Evolutionary conservation across 169 alveolate genomes (phyloP).

Genomic region (Besnoitia besnoiti): DNA sequence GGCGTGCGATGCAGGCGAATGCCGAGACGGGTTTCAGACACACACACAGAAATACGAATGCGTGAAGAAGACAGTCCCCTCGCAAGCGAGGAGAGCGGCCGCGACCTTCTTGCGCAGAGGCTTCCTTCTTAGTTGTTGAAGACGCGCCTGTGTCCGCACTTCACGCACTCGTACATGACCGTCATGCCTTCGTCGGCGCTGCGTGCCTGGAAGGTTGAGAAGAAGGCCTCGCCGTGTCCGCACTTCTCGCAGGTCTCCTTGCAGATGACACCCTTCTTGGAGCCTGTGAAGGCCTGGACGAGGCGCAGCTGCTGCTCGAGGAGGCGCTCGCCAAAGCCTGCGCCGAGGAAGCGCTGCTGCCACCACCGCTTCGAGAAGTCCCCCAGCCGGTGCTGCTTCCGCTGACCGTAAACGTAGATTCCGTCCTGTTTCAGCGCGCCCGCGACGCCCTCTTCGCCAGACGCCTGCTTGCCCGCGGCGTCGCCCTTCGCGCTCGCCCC

Average conservation of each 20-base stretch:
- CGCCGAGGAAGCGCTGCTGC: slow-evolving; percentile 65
- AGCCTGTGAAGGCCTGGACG: slow-evolving; percentile 68
- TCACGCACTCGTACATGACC: slow-evolving; percentile 78
- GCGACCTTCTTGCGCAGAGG: too few relatives aligned
- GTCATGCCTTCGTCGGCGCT: slow-evolving; percentile 81
- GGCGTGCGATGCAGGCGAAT: too few relatives aligned
- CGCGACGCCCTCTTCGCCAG: neutral
- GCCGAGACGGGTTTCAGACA: too few relatives aligned
- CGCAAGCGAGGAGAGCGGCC: too few relatives aligned
- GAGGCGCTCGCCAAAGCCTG: slow-evolving; percentile 33
- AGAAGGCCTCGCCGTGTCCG: slow-evolving; percentile 78
- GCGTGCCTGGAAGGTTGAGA: slow-evolving; percentile 77
- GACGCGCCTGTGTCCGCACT: slow-evolving; percentile 73
- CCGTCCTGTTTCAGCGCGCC: neutral
- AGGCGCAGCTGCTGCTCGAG: slow-evolving; percentile 67
- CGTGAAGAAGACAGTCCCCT: too few relatives aligned
- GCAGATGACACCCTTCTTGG: slow-evolving; percentile 67
- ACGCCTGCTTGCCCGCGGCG: neutral
- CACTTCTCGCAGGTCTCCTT: slow-evolving; percentile 75
- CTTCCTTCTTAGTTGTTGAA: slow-evolving; percentile 69
- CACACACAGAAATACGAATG: too few relatives aligned
- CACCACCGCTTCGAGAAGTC: slow-evolving; percentile 48
- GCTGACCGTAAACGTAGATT: slow-evolving; percentile 48
- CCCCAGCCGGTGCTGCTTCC: slow-evolving; percentile 49
- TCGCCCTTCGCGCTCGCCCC: neutral